These are phyloP conservation scores for Colletotrichum magnum DNA, from an alignment of 2,329 filamentous ascomycete genomes.

Conservation along the genomic window DNA sequence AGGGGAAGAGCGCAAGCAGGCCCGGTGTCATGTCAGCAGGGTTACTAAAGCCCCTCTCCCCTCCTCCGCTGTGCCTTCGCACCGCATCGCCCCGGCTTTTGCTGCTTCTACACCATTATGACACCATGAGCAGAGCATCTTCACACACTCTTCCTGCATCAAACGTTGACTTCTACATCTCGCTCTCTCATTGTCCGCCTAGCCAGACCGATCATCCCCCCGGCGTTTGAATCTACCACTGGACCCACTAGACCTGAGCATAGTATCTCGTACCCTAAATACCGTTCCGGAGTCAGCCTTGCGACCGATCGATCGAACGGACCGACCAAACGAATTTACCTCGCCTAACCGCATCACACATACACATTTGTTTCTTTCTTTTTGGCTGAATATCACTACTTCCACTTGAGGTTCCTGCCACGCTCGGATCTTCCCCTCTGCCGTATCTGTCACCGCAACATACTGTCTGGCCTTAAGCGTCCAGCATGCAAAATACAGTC, in stretches of 20 bases:
- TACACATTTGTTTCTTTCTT: background rate
- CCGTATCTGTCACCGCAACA: background rate
- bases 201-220: conserved; percentile 29
- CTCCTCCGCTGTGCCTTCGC: conserved; percentile 22
- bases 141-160: conserved; percentile 31
- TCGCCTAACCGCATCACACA: background rate
- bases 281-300: background rate
- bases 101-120: conserved; percentile 27
- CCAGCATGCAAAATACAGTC: conserved; percentile 51
- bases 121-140: conserved; percentile 41
- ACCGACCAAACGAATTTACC: background rate
- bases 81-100: background rate
- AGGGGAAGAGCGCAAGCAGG: too few relatives aligned
- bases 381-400: background rate
- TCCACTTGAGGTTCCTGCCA: background rate
- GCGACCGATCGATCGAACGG: background rate
- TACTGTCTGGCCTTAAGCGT: background rate
- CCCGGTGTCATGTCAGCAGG: background rate
- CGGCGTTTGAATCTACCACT: conserved; percentile 25
- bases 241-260: background rate
- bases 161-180: conserved; percentile 28
- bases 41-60: conserved; percentile 40
- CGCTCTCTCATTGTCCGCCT: conserved; percentile 35
- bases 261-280: background rate
- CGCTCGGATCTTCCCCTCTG: background rate